Evolutionary conservation across 805 yeast species (phyloP), one percentile per base, ranked within the genome.

Genomic region (Teunomyces gatunensis): DNA sequence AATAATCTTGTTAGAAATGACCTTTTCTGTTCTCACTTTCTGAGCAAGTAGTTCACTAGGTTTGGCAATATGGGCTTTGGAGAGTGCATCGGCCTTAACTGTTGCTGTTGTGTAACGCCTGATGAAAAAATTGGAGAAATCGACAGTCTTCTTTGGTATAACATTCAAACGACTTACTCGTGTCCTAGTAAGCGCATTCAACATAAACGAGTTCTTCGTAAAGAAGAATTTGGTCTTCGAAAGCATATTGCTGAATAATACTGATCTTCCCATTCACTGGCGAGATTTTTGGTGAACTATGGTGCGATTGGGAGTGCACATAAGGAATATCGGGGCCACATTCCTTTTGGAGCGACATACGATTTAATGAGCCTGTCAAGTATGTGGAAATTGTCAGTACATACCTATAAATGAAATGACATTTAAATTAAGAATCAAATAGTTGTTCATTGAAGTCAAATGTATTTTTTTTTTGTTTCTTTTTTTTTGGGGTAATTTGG

Each of bases 161-260:
- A 58, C 48, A 28, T 56, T 51, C 13, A 57, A 47, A 25, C 64
- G 46, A 18, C 51, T 44, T 17, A 53, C 56, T 33, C 57, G 55
- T 36, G 59, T 54, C 45, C 54, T 63, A 3, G 60, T 51, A 23
- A 67, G 49, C 10, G 58, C 68, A 50, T 64, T 65, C 49, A 76
- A 58, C 30, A 80, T 75, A 20, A 78, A 65, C 3, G 78, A 56
- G 64, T 83, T 83, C 58, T 71, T 74, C 51, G 81, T 71, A 63
- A 83, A 83, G 69, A 78, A 82, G 64, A 81, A 79, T 69, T 78
- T 77, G 5, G 83, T 69, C 58, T 74, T 75, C 40, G 81, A 75
- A 42, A 82, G 63, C 55, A 57, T 57, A 25, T 25, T 29, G 30
- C 46, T 39, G 39, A 13, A n/a, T 37, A 37, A 37, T 37, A 12